Base-by-base conservation (phyloP, 2,329 filamentous ascomycete species). In the Lecanicillium sp. region DNA sequence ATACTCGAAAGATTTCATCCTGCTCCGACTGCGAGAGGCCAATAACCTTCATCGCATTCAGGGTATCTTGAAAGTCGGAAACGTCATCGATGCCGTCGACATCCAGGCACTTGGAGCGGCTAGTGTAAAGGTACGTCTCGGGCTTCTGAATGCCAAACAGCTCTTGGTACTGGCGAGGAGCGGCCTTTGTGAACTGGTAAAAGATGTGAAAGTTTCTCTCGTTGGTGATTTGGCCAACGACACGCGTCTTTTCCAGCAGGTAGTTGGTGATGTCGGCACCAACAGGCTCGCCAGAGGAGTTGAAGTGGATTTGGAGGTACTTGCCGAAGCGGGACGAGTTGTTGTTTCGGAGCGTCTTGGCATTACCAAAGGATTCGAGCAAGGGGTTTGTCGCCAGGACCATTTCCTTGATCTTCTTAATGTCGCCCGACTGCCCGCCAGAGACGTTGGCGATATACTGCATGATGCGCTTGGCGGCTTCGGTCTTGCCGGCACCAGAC, bases 131-230 rank as follows among this genome's bases (percentile, higher is more conserved):
- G 60, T 98, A 98, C 25, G 88, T 86, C 54, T 94, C 85, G 17
- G 92, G 92, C 51, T 83, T 83, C 59, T 96, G 90, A 15, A 98
- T 71, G 36, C 92, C 92, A 56, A 86, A 95, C n/a, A 71, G 80
- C 53, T 92, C 80, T 58, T 87, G 75, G 62, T 96, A 94, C 43
- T 83, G 78, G 49, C 83, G 73, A n/a, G 88, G 84, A 9, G 90
- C 90, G 4, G 85, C 88, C 65, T 96, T 98, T 33, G 92, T 86
- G 62, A 96, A 95, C 62, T 98, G 92, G 65, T 98, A 98, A 62
- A 98, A 98, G 54, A 98, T 96, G 65, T 98, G 92, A 63, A 98
- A 98, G 65, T 95, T 96, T 51, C 92, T 80, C 72, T 98, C 92
- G 59, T 95, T 94, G 42, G 68, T 72, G 51, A 96, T 96, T 67